phyloP scores from a whole-genome alignment of 108 stramenopile species.

The Nitzschia sp. region DNA sequence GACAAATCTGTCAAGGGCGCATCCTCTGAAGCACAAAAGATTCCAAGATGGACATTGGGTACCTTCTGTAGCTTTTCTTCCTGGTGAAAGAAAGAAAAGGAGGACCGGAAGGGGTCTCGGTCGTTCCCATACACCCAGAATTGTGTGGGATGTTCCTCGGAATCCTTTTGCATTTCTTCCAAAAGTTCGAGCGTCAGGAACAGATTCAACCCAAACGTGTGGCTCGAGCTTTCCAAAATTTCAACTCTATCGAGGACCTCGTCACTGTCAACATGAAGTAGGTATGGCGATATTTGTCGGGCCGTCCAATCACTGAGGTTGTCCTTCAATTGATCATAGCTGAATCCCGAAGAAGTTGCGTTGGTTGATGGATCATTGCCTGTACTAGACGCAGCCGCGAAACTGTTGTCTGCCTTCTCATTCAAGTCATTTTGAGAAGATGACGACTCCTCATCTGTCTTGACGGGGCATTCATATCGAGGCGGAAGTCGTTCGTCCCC shows the following conservation, averaged over 20 bases:
- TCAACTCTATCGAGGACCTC: neutral
- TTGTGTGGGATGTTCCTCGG: neutral
- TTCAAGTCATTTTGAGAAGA: no score
- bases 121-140: neutral
- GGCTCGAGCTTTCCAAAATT: conserved; percentile 4
- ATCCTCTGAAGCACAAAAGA: neutral
- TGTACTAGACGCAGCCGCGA: neutral
- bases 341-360: neutral
- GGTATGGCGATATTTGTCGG: neutral
- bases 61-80: neutral
- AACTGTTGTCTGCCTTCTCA: neutral
- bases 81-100: neutral
- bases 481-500: neutral
- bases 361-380: no score
- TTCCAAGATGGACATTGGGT: conserved; percentile 5
- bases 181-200: conserved; percentile 1
- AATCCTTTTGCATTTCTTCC: neutral
- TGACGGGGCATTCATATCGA: neutral
- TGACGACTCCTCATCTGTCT: neutral
- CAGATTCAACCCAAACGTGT: neutral
- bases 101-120: neutral
- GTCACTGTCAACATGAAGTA: neutral
- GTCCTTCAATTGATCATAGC: neutral
- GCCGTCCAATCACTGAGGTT: neutral
- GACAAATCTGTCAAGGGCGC: conserved; percentile 14